Percentiles rank a stretch among this genome's conserved stretches.
These are phyloP conservation scores for Hypoxylon sp. DNA, from an alignment of 2,329 filamentous ascomycete species.

Conservation along the genomic window DNA sequence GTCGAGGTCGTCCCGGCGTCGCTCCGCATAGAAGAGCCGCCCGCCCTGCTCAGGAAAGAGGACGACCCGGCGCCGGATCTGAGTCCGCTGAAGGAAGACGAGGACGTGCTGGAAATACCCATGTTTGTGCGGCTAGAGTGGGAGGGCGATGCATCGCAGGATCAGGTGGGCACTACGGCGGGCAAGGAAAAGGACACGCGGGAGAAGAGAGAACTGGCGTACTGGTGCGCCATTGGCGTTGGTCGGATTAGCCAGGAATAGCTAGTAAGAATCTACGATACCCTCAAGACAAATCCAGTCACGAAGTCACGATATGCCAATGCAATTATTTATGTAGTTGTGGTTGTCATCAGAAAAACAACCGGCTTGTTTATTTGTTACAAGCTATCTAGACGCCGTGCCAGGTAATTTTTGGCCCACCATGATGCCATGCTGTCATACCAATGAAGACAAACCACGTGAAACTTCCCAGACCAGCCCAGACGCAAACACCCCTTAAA, in stretches of 20 bases:
- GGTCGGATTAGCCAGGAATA: conserved; percentile 76
- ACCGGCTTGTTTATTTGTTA: conserved; percentile 58
- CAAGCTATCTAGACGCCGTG: conserved; percentile 66
- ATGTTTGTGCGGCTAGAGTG: conserved; percentile 94
- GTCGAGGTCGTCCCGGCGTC: conserved; percentile 84
- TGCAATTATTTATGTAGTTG: conserved; percentile 34
- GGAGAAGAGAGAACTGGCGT: conserved; percentile 89
- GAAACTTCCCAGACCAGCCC: conserved; percentile 44
- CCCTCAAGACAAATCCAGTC: conserved; percentile 46
- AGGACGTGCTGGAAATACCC: conserved; percentile 85
- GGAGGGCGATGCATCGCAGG: conserved; percentile 74
- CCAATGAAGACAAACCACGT: conserved; percentile 43
- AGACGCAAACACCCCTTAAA: conserved; percentile 50
- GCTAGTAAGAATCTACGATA: conserved; percentile 55
- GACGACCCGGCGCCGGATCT: conserved; percentile 56
- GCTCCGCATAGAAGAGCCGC: conserved; percentile 56
- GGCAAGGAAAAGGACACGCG: conserved; percentile 70
- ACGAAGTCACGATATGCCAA: conserved; percentile 26
- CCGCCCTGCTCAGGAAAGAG: conserved; percentile 45
- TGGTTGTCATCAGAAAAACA: conserved; percentile 49
- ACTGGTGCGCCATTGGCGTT: conserved; percentile 93
- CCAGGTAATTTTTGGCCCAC: conserved; percentile 54
- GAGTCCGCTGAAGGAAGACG: conserved; percentile 66
- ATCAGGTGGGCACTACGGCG: conserved; percentile 69
- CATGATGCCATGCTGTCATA: conserved; percentile 48